Base-by-base conservation (phyloP, 345 rosid genomes). In the Lumnitzera littorea region DNA sequence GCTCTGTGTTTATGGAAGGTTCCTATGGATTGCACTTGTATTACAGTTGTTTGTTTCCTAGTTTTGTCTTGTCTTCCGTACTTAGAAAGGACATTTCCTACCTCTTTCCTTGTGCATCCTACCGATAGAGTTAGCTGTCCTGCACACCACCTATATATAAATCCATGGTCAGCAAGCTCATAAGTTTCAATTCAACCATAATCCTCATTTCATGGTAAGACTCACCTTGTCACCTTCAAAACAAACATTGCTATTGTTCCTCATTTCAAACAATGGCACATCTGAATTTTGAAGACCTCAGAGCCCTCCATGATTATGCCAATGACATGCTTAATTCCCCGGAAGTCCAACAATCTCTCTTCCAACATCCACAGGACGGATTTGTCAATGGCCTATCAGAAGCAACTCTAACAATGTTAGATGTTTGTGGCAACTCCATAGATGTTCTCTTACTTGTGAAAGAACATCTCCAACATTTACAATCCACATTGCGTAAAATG, bases 301-400 rank as follows among this genome's bases (percentile, higher is more conserved):
- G 82, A 53, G 87, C 84, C 68, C 60, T 86, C 52, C 97, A 91
- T 69, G 81, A 82, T 73, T 82, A 80, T 3, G 87, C 88, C 20
- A 85, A 90, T 47, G 76, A 77, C 61, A 90, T 85, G 61, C 97
- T 87, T 55, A 85, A 73, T 64, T 91, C 91, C 43, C 84, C 84
- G 3, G 55, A 54, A 23, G 70, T 80, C 61, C 76, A 79, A 68
- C 74, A 73, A 55, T 76, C 86, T 7, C 67, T 85, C 11, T 61
- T 75, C 57, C 73, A 62, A 62, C 77, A 66, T 0, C 66, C 77
- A 46, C 81, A 78, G 51, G 82, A 77, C 51, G 84, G 74, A 64
- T 84, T 88, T 81, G 72, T 81, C 10, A 67, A 80, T 27, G 73
- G 81, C 58, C 84, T 80, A 43, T 78, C 86, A 0, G 96, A 88